Evolutionary conservation across 202 grass and related monocot species (phyloP), one percentile per base, ranked within the genome.

Genomic region (Setaria italica): DNA sequence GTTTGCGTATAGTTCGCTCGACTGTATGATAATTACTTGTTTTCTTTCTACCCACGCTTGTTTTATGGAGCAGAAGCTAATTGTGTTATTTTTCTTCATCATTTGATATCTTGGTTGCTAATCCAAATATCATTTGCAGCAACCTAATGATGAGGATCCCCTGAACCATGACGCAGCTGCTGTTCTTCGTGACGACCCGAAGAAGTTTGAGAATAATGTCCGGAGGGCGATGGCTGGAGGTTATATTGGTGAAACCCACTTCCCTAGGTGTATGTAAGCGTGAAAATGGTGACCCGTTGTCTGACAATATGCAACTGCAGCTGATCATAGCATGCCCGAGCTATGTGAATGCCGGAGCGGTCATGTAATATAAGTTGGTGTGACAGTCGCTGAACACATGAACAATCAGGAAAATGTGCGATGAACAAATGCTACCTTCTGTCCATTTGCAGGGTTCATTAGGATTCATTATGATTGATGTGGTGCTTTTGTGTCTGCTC

Each of bases 91-190:
- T 77, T 77, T 11, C 4, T 41, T 29, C 32, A 10, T 71, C 43
- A 17, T 37, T 50, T 74, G 29, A 41, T 41, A 2, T 62, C 42
- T 49, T 72, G 41, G 37, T 20, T 45, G 48, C 14, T 86, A 75
- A 92, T 71, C 46, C 30, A 11, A 50, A 29, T 43, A 39, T 82
- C 56, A 54, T 86, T n/a, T 70, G 45, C 82, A 98, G 93, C 95
- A 95, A 98, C 95, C 95, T 2, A 98, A 98, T 48, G 91, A 98
- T 17, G 95, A 98, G 84, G 95, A 98, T 43, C 95, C 93, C 14
- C 85, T 98, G 80, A 95, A 98, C 78, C 91, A 95, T 84, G 92
- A 98, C 2, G 92, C 95, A 46, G 95, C 95, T 1, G 80, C 80
- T 20, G 95, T 95, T 70, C 86, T 95, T 59, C 88, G 91, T 21